Evolutionary conservation across 352 stramenopile species (phyloP), one percentile per base, ranked within the genome.

Genomic region (Globisporangium heterothallicum): DNA sequence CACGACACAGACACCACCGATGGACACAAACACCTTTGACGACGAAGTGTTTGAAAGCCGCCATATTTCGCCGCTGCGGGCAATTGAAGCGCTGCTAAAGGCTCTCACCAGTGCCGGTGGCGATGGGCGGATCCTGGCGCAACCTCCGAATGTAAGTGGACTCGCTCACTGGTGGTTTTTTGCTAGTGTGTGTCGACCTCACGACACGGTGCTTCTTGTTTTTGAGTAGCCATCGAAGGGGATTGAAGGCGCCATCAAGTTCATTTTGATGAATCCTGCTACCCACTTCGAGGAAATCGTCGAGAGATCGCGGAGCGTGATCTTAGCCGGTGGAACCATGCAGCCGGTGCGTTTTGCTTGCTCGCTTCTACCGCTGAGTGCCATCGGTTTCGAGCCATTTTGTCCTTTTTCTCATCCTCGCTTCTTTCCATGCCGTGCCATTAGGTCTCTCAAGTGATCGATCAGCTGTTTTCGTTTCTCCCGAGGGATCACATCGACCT

Each of bases 241-340:
- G 4, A 61, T 73, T 16, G 74, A 88, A 66, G 71, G 66, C 0
- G 53, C 64, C 13, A 77, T 99, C 29, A 94, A 95, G 52, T 99
- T 98, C 67, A 82, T 99, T 24, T 68, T 98, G 55, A 72, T 99
- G 7, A 97, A 99, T 66, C 96, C 96, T 12, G 84, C 81, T 0
- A 78, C 84, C 5, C 86, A 98, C 42, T 98, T 99, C 43, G 63
- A 96, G 50, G 80, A 98, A 58, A 88, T 99, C n/a, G 77, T 98
- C 5, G 58, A 93, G 27, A 84, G 98, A 58, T 79, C 95, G 12
- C 82, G 96, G 45, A 94, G 95, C 8, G 84, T 99, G 6, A 90
- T 99, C 44, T 76, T 99, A 6, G 93, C 97, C 13, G 97, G 97
- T 63, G 97, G 97, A 38, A 99, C 97, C 40, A 96, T 99, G 70